Percentiles rank a stretch among this genome's conserved stretches.
phyloP scores from a whole-genome alignment of 768 basidiomycete genomes.

The Leucosporidium creatinivorum region DNA sequence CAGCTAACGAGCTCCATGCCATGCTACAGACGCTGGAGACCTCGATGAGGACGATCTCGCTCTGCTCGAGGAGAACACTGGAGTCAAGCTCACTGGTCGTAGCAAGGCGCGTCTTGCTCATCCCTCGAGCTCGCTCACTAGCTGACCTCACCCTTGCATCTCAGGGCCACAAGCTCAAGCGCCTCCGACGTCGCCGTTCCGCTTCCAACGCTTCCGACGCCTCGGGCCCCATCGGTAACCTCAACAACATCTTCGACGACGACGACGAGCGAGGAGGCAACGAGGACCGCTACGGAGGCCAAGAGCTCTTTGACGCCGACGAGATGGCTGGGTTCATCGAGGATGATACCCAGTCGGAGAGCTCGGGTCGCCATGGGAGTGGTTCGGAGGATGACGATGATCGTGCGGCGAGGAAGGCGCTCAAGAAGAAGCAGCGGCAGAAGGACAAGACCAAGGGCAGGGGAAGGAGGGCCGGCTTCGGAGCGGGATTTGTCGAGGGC shows the following conservation, averaged over 20 bases:
- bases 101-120: slow-evolving; percentile 9
- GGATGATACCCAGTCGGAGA: slow-evolving; percentile 48
- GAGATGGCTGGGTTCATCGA: slow-evolving; percentile 68
- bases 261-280: slow-evolving; percentile 60
- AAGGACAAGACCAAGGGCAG: slow-evolving; percentile 57
- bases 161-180: slow-evolving; percentile 57
- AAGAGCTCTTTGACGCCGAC: slow-evolving; percentile 75
- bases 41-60: slow-evolving; percentile 86
- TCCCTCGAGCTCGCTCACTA: too few relatives aligned
- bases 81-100: slow-evolving; percentile 43
- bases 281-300: slow-evolving; percentile 43
- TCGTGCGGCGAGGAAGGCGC: slow-evolving; percentile 53
- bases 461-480: slow-evolving; percentile 42
- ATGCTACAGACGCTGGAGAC: slow-evolving; percentile 25
- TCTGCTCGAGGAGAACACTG: slow-evolving; percentile 73
- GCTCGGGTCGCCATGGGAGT: slow-evolving; percentile 61
- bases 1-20: background rate
- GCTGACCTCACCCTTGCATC: too few relatives aligned
- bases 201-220: slow-evolving; percentile 52
- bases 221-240: slow-evolving; percentile 47
- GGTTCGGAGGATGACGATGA: slow-evolving; percentile 63
- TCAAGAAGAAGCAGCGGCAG: slow-evolving; percentile 53
- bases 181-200: slow-evolving; percentile 63
- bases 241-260: slow-evolving; percentile 74
- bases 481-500: slow-evolving; percentile 22